Conservation (phyloP, 805 yeast genomes). For the Starmera pachycereana region DNA sequence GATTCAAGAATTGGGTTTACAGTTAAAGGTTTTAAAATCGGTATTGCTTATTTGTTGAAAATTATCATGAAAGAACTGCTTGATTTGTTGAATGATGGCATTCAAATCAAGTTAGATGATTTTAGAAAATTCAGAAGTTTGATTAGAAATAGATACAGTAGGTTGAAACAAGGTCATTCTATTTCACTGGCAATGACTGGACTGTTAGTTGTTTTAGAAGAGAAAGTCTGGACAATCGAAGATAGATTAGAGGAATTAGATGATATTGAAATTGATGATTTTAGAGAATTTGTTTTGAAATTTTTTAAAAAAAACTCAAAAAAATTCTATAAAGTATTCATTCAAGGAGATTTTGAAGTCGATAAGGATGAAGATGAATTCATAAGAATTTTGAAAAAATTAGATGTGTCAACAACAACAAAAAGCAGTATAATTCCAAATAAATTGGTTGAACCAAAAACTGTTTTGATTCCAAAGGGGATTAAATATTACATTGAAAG, state of each 20-base stretch:
- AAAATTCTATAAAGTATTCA: slow-evolving; percentile 29
- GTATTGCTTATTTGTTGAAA: slow-evolving; percentile 25
- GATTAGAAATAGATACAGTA: slow-evolving; percentile 37
- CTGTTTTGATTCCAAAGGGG: slow-evolving; percentile 28
- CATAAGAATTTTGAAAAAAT: slow-evolving; percentile 13
- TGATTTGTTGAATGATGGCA: slow-evolving; percentile 8
- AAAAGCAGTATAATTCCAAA: neutral
- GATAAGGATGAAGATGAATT: slow-evolving; percentile 11
- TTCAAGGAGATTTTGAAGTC: slow-evolving; percentile 38
- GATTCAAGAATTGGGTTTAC: slow-evolving; percentile 42
- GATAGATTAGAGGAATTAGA: slow-evolving; percentile 49
- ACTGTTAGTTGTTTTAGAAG: slow-evolving; percentile 42
- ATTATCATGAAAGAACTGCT: slow-evolving; percentile 24
- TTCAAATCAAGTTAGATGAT: slow-evolving; percentile 18
- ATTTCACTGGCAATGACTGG: slow-evolving; percentile 40
- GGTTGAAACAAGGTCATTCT: slow-evolving; percentile 33
- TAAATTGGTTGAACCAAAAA: slow-evolving; percentile 21
- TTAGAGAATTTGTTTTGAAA: slow-evolving; percentile 20
- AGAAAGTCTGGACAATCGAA: slow-evolving; percentile 41
- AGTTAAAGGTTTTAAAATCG: slow-evolving; percentile 40
- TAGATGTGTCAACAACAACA: slow-evolving; percentile 17
- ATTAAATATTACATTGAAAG: slow-evolving; percentile 24
- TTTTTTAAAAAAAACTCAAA: slow-evolving; percentile 17
- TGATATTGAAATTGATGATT: slow-evolving; percentile 27
- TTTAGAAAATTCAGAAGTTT: slow-evolving; percentile 38